These are phyloP conservation scores for Jackrogersella minutella DNA, from an alignment of 495 filamentous ascomycete genomes.

Conservation along the genomic window DNA sequence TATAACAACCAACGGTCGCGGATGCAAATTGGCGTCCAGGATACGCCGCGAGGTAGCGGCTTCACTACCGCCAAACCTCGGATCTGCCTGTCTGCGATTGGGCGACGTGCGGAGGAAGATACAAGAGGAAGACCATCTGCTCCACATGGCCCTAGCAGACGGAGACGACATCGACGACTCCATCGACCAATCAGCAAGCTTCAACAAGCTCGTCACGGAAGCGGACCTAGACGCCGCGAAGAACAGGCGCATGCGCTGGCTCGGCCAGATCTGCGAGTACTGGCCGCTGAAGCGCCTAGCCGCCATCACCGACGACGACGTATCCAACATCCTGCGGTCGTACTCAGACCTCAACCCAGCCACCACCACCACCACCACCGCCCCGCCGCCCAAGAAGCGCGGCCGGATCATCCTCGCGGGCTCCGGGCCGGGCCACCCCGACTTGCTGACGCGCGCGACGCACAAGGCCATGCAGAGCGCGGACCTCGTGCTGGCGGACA, in stretches of 20 bases:
- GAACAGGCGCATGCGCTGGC: conserved; percentile 87
- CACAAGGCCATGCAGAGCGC: conserved; percentile 84
- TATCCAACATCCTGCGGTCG: conserved; percentile 72
- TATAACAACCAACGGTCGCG: conserved; percentile 93
- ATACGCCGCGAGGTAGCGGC: conserved; percentile 87
- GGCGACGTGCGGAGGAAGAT: conserved; percentile 76
- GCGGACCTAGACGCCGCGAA: conserved; percentile 77
- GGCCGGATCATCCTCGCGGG: conserved; percentile 89
- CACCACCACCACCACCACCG: background rate
- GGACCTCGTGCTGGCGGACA: conserved; percentile 92
- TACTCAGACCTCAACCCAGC: conserved; percentile 56
- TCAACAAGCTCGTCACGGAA: conserved; percentile 82
- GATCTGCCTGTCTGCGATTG: conserved; percentile 77
- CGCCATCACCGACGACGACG: conserved; percentile 78
- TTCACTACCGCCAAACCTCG: conserved; percentile 80
- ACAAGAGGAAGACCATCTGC: conserved; percentile 70
- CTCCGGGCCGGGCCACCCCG: conserved; percentile 91
- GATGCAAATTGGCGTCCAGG: conserved; percentile 93
- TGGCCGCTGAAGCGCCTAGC: conserved; percentile 90
- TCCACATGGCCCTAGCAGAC: conserved; percentile 42
- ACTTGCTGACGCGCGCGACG: conserved; percentile 88
- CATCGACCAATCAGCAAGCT: conserved; percentile 80
- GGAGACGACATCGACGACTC: conserved; percentile 82
- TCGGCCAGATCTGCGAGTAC: conserved; percentile 97
- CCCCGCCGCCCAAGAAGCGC: background rate